phyloP scores from a whole-genome alignment of 2,329 filamentous ascomycete species.

The Acephala macrosclerotiorum region DNA sequence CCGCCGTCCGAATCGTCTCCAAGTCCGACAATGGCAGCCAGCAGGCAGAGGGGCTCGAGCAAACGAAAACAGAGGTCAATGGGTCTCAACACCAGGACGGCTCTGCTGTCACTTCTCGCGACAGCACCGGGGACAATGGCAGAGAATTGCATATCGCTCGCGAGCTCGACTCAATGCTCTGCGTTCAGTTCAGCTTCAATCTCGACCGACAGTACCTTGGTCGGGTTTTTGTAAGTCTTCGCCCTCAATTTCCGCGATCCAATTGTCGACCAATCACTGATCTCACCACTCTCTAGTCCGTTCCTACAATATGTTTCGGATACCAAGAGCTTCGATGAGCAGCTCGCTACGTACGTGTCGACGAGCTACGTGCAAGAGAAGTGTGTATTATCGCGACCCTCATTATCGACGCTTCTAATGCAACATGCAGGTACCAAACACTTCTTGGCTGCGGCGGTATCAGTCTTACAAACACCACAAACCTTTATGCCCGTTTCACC shows the following conservation, averaged over 20 bases:
- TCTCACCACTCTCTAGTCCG: constrained; percentile 61
- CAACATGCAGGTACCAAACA: constrained; percentile 72
- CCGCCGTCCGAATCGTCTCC: constrained; percentile 15
- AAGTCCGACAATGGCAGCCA: constrained; percentile 22
- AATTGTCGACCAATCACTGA: constrained; percentile 29
- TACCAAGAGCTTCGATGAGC: constrained; percentile 76
- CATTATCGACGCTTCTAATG: constrained; percentile 40
- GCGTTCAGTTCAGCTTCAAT: constrained; percentile 78
- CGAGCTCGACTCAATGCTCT: constrained; percentile 73
- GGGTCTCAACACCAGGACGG: constrained; percentile 35
- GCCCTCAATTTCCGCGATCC: background rate
- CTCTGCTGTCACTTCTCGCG: constrained; percentile 42
- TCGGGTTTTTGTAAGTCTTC: constrained; percentile 69
- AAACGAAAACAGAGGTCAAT: constrained; percentile 34
- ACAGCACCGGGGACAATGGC: constrained; percentile 41
- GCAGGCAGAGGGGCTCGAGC: constrained; percentile 21
- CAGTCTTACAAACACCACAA: constrained; percentile 78
- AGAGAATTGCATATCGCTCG: constrained; percentile 67
- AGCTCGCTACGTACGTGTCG: constrained; percentile 75
- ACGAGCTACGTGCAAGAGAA: constrained; percentile 79
- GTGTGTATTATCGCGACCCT: constrained; percentile 57
- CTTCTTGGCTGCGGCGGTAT: constrained; percentile 82
- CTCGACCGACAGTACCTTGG: constrained; percentile 65
- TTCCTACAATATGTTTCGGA: constrained; percentile 86
- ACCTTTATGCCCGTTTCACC: constrained; percentile 92